A percentile compares a stretch with the other conserved stretches of the same genome.
phyloP scores from a whole-genome alignment of 441 rosid species.

The Erysimum pusillum region DNA sequence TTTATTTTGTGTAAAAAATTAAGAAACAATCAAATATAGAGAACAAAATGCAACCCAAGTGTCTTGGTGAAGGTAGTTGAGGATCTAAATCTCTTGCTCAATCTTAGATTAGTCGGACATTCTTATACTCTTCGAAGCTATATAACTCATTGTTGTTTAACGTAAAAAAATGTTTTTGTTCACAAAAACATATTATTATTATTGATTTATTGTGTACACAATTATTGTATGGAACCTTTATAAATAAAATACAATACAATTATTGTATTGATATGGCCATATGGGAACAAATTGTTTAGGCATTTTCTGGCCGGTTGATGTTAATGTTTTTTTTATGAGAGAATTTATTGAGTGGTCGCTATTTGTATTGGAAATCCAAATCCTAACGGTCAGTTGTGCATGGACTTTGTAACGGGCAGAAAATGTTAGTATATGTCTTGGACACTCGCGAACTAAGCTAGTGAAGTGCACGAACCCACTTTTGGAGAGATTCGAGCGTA shows the following conservation, averaged over 20 bases:
- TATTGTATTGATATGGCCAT: too few relatives aligned
- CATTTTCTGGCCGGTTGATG: background rate
- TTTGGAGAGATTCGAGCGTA: background rate
- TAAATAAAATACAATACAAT: too few relatives aligned
- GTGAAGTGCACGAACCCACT: constrained; percentile 3
- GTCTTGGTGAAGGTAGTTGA: too few relatives aligned
- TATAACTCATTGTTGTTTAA: background rate
- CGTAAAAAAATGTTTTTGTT: background rate
- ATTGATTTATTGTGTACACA: background rate
- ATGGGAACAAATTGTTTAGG: background rate
- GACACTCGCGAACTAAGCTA: constrained; percentile 7
- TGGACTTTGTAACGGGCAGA: constrained; percentile 17
- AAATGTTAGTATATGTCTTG: background rate
- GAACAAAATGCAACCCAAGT: too few relatives aligned
- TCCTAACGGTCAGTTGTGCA: constrained; percentile 17
- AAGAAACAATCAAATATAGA: too few relatives aligned
- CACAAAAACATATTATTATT: background rate
- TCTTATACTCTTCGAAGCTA: too few relatives aligned
- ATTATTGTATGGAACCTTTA: too few relatives aligned
- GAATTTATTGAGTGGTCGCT: constrained; percentile 8
- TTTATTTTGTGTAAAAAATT: too few relatives aligned
- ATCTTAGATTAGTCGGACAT: too few relatives aligned
- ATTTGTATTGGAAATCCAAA: background rate
- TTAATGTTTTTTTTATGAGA: background rate
- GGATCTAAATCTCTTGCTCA: too few relatives aligned